phyloP scores from a whole-genome alignment of 345 rosid species.

The Laguncularia racemosa region DNA sequence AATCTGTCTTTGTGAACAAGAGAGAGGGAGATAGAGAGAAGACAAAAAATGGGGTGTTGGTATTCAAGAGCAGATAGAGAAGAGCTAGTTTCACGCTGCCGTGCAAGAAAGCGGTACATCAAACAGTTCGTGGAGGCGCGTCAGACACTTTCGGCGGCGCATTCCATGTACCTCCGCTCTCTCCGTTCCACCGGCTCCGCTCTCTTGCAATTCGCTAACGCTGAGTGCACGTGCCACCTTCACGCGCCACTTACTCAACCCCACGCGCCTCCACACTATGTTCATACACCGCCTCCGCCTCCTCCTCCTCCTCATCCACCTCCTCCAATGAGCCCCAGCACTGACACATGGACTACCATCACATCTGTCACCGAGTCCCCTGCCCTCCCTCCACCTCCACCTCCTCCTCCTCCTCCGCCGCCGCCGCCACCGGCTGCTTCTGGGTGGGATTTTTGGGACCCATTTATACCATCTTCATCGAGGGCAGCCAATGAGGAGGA shows the following conservation, averaged over 20 bases:
- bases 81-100: constrained; percentile 83
- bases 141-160: constrained; percentile 71
- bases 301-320: constrained; percentile 46
- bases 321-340: constrained; percentile 45
- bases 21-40: neutral
- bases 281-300: constrained; percentile 27
- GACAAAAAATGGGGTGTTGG: constrained; percentile 68
- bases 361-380: constrained; percentile 45
- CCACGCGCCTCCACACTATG: constrained; percentile 22
- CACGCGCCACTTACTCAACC: constrained; percentile 20
- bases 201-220: constrained; percentile 63
- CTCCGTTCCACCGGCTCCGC: constrained; percentile 80
- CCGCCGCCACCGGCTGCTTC: constrained; percentile 69
- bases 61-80: constrained; percentile 70
- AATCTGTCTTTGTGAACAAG: neutral
- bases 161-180: constrained; percentile 84
- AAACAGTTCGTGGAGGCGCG: constrained; percentile 79
- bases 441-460: constrained; percentile 96
- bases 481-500: constrained; percentile 58
- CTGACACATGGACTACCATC: constrained; percentile 73
- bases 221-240: constrained; percentile 44
- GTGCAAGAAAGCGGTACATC: constrained; percentile 81
- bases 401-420: constrained; percentile 52
- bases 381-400: constrained; percentile 13
- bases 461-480: constrained; percentile 52